Conservation (phyloP, 83 land plant species). For the Thuja plicata region DNA sequence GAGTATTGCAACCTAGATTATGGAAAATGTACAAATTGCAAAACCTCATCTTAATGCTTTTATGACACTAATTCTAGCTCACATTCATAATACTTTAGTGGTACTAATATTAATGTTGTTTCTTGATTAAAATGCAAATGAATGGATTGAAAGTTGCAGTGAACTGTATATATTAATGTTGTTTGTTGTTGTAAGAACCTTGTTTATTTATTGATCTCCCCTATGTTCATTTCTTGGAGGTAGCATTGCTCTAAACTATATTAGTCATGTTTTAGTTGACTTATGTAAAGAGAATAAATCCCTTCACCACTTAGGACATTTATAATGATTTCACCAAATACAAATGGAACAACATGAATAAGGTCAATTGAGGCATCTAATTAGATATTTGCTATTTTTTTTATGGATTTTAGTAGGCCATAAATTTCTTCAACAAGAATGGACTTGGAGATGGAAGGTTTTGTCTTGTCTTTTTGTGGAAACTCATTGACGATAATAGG, state of each 20-base stretch:
- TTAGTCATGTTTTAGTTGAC: not conserved
- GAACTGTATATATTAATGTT: no score
- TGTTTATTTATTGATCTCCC: not conserved
- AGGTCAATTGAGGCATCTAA: not conserved
- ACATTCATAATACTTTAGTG: not conserved
- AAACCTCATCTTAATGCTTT: not conserved
- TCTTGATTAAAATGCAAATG: no score
- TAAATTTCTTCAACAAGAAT: no score
- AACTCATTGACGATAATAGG: no score
- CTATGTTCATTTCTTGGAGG: not conserved
- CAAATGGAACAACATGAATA: not conserved
- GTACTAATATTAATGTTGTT: not conserved
- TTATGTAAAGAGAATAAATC: not conserved
- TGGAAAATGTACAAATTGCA: not conserved
- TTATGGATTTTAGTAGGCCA: no score
- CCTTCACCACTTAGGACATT: no score
- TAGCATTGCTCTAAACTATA: not conserved
- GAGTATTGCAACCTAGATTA: not conserved
- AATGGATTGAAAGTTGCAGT: no score
- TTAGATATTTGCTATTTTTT: not conserved
- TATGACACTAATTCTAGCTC: not conserved
- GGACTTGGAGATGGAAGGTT: no score
- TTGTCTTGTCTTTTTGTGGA: no score
- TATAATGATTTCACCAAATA: not conserved
- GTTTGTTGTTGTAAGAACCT: not conserved